Evolutionary conservation across 257 asterid species (phyloP).

Genomic region (Nicotiana knightiana): DNA sequence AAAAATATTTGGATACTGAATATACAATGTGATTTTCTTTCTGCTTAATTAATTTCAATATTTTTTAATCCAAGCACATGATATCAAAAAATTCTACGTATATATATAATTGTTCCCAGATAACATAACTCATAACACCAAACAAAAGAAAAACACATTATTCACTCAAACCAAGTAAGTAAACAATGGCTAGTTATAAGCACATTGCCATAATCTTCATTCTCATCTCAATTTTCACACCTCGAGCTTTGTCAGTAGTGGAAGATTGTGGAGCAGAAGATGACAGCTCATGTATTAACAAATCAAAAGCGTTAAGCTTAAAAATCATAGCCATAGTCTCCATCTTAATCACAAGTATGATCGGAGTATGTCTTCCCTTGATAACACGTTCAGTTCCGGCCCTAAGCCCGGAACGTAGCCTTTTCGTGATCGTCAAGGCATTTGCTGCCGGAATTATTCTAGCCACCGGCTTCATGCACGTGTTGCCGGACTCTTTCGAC

Average conservation of each 20-base stretch:
- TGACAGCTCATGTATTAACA: slow-evolving; percentile 5
- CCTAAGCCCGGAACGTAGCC: slow-evolving; percentile 20
- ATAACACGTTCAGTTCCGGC: slow-evolving; percentile 14
- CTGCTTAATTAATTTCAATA: background rate
- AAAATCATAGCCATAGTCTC: slow-evolving; percentile 21
- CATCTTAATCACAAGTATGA: slow-evolving; percentile 22
- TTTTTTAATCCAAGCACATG: background rate
- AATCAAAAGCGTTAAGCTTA: slow-evolving; percentile 9
- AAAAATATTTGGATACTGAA: background rate
- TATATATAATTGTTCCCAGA: background rate
- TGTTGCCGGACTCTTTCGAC: slow-evolving; percentile 25
- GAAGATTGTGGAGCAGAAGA: slow-evolving; percentile 15
- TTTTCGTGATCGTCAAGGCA: slow-evolving; percentile 30
- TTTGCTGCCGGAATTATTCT: slow-evolving; percentile 29
- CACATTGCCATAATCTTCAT: slow-evolving; percentile 4
- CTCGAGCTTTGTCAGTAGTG: slow-evolving; percentile 3
- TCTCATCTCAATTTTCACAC: background rate
- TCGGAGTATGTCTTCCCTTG: slow-evolving; percentile 18
- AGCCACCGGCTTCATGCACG: slow-evolving; percentile 32
- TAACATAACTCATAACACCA: background rate
- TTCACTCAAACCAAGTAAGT: background rate
- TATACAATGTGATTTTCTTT: no score
- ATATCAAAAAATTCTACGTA: background rate
- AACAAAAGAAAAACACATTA: background rate
- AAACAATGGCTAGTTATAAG: background rate